Base-by-base conservation (phyloP, 495 filamentous ascomycete genomes). In the Geoglossum glabrum region DNA sequence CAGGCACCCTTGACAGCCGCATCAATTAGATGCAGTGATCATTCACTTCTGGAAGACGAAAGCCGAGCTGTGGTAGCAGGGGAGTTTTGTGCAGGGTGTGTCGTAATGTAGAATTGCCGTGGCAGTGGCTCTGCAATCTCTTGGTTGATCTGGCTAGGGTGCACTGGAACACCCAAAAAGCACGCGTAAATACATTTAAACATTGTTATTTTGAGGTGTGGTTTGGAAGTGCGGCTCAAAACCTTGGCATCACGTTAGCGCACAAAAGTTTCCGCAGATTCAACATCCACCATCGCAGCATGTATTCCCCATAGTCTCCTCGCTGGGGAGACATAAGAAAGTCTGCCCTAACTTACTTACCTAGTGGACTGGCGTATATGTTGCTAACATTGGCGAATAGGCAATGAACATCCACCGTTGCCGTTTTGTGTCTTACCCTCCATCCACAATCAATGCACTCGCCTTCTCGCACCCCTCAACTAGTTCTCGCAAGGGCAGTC, bases 351-450 rank as follows among this genome's bases (percentile, higher is more conserved):
- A 19, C 23, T 21, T 2, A 40, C 23, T 21, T 3, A 3, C 1
- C 17, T 21, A 19, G 40, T 9, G 23, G 40, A 45, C n/a, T 45
- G 11, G n/a, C 4, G 11, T 45, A 13, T n/a, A 28, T 30, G 17
- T 5, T 31, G 49, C 49, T 52, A 52, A 52, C 19, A 19, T 30
- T 31, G 10, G 49, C 26, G 26, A 27, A 31, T 6, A 52, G 49
- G 17, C 10, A 49, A 95, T 99, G 87, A 92, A 97, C 72, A 83
- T 97, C 64, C 93, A 99, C 72, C 85, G 92, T 66, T 94, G 89
- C 64, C 87, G 92, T 63, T 99, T 97, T 72, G 84, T 99, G 46
- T 84, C 85, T n/a, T 97, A 89, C 66, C 89, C 87, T 56, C 81
- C 88, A 2, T 86, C 90, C 40, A 84, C 88, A 28, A 96, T 99